A percentile compares a stretch with the other conserved stretches of the same genome.
Evolutionary conservation across 1,284 basidiomycete genomes (phyloP).

Genomic region (Cryptococcus amylolentus): DNA sequence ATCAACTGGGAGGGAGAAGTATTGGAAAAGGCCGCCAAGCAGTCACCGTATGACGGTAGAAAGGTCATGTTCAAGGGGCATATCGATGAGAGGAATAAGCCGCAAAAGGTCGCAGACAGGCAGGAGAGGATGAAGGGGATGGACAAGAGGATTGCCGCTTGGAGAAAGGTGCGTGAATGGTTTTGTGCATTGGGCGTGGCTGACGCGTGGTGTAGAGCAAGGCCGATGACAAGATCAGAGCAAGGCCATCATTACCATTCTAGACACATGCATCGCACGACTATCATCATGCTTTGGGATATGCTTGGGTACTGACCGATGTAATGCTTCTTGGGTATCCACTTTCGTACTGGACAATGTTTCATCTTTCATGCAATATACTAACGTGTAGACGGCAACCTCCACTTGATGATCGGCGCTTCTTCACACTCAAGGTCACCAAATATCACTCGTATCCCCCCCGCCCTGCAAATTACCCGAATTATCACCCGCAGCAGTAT

Average conservation of each 20-base stretch:
- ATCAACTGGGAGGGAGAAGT: conserved; percentile 23
- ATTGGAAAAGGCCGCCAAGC: conserved; percentile 13
- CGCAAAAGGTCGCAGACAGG: conserved; percentile 27
- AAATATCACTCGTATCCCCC: background rate
- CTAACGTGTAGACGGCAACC: no score
- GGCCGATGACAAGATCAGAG: conserved; percentile 20
- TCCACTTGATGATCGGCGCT: no score
- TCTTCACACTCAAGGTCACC: background rate
- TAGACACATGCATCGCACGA: conserved; percentile 6
- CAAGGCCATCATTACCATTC: conserved; percentile 32
- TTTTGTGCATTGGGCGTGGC: background rate
- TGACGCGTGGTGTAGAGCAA: conserved; percentile 13
- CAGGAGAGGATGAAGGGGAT: conserved; percentile 38
- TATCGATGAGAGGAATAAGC: conserved; percentile 37
- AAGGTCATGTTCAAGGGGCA: conserved; percentile 43
- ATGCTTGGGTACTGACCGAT: no score
- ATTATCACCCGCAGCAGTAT: conserved; percentile 1
- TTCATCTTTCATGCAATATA: no score
- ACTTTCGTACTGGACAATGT: no score
- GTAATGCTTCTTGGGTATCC: no score
- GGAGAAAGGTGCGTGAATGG: conserved; percentile 39
- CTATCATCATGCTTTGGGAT: no score
- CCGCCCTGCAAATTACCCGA: conserved; percentile 2
- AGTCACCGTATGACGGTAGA: conserved; percentile 30
- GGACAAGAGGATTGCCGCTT: conserved; percentile 44